A percentile compares a stretch with the other conserved stretches of the same genome.
Conservation (phyloP, 1,139 yeast species). For the Yamadazyma sp. region DNA sequence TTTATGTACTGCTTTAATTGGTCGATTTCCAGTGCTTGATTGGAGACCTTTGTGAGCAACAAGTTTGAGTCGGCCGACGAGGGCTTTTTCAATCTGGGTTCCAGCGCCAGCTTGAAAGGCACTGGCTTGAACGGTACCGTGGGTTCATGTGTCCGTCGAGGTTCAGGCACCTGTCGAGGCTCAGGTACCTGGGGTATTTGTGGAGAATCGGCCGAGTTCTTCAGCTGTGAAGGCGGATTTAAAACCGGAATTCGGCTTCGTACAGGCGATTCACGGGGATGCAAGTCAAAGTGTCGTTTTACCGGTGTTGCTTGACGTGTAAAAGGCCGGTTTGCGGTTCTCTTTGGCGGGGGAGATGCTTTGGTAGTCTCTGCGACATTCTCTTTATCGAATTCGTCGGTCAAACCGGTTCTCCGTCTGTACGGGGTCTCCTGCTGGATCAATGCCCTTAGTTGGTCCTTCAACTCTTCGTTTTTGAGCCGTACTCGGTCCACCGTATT, state of each 20-base stretch:
- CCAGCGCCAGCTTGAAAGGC: too few relatives aligned
- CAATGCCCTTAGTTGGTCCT: conserved; percentile 8
- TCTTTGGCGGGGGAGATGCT: too few relatives aligned
- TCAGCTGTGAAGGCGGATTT: background rate
- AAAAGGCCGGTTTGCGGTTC: too few relatives aligned
- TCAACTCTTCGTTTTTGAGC: conserved; percentile 11
- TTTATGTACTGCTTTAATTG: conserved; percentile 8
- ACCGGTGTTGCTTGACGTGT: too few relatives aligned
- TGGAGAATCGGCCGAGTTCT: too few relatives aligned
- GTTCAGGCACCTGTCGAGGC: background rate
- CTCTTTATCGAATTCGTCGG: background rate
- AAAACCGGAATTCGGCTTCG: background rate
- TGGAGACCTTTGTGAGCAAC: conserved; percentile 7
- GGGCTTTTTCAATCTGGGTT: conserved; percentile 1
- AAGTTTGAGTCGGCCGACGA: conserved; percentile 6
- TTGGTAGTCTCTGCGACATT: background rate
- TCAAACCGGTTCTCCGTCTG: background rate
- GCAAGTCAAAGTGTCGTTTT: too few relatives aligned
- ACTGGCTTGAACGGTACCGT: too few relatives aligned
- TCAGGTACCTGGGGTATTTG: background rate
- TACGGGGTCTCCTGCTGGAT: conserved; percentile 12
- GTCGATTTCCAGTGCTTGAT: conserved; percentile 9
- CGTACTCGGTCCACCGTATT: conserved; percentile 11
- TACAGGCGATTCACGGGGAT: background rate
- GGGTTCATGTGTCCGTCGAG: conserved; percentile 1